A percentile compares a stretch with the other conserved stretches of the same genome.
phyloP scores from a whole-genome alignment of 192 early-diverging fungal genomes.

The Podila verticillata region DNA sequence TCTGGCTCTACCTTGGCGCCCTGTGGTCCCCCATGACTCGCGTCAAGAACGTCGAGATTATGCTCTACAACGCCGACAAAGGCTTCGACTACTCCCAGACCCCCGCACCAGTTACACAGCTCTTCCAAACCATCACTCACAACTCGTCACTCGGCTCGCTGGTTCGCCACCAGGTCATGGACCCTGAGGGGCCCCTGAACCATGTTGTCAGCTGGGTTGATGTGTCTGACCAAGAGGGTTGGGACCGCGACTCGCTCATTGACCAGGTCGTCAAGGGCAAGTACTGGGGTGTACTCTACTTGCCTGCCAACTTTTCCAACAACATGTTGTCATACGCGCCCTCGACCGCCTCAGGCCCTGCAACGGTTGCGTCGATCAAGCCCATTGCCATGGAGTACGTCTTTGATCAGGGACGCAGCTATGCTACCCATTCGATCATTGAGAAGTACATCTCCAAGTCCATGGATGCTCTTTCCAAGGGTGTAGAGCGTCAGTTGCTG shows the following conservation, averaged over 20 bases:
- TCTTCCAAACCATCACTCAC: slow-evolving; percentile 37
- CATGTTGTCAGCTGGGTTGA: slow-evolving; percentile 39
- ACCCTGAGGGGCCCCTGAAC: slow-evolving; percentile 31
- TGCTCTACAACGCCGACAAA: slow-evolving; percentile 40
- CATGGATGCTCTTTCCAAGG: slow-evolving; percentile 15
- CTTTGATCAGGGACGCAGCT: slow-evolving; percentile 45
- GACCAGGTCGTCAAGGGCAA: slow-evolving; percentile 28
- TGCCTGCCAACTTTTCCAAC: slow-evolving; percentile 50
- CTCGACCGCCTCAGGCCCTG: slow-evolving; percentile 19
- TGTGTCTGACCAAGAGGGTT: slow-evolving; percentile 13
- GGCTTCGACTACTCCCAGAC: slow-evolving; percentile 47
- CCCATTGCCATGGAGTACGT: slow-evolving; percentile 38
- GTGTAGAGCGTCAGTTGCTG: slow-evolving; percentile 22
- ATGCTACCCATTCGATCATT: slow-evolving; percentile 40
- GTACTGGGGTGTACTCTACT: slow-evolving; percentile 35
- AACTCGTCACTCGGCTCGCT: slow-evolving; percentile 26
- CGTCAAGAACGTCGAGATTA: slow-evolving; percentile 41
- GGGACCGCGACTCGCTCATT: slow-evolving; percentile 25
- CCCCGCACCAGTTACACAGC: slow-evolving; percentile 16
- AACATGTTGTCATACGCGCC: slow-evolving; percentile 43
- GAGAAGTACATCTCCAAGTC: slow-evolving; percentile 41
- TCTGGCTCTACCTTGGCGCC: slow-evolving; percentile 41
- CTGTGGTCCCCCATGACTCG: slow-evolving; percentile 42
- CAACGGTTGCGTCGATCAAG: slow-evolving; percentile 23
- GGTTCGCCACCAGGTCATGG: slow-evolving; percentile 33